Evolutionary conservation across 2,329 filamentous ascomycete genomes (phyloP).

Genomic region (Ambrosiella cleistominuta): DNA sequence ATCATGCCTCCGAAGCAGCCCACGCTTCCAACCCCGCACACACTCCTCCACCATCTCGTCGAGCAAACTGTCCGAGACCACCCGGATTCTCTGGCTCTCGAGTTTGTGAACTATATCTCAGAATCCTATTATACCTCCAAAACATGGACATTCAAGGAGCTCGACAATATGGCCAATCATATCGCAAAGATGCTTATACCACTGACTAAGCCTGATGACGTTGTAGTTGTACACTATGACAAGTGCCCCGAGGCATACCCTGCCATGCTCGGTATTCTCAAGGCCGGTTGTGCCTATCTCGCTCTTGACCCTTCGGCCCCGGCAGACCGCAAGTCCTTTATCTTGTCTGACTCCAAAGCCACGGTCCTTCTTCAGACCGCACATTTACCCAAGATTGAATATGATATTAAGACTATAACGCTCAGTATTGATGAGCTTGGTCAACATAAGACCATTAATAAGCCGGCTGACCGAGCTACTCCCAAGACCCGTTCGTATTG

Average conservation of each 20-base stretch:
- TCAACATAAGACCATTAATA: neutral
- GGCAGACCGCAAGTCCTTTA: constrained; percentile 55
- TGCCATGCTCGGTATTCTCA: constrained; percentile 63
- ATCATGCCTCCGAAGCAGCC: constrained; percentile 43
- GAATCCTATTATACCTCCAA: constrained; percentile 14
- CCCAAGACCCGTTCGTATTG: constrained; percentile 55
- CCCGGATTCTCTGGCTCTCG: constrained; percentile 50
- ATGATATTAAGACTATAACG: constrained; percentile 19
- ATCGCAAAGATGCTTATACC: constrained; percentile 47
- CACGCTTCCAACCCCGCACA: constrained; percentile 37
- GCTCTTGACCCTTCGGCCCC: constrained; percentile 65
- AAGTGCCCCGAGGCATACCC: constrained; percentile 77
- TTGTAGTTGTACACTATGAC: constrained; percentile 64
- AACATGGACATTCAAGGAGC: constrained; percentile 55
- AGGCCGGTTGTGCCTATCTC: constrained; percentile 65
- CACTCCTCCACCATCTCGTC: constrained; percentile 61
- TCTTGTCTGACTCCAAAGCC: constrained; percentile 55
- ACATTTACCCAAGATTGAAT: constrained; percentile 1
- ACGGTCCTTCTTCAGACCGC: constrained; percentile 41
- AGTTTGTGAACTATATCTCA: constrained; percentile 49
- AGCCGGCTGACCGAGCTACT: neutral
- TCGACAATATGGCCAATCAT: constrained; percentile 53
- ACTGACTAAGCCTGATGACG: constrained; percentile 34
- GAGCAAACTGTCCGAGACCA: constrained; percentile 39
- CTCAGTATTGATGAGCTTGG: constrained; percentile 20